Percentiles rank a stretch among this genome's conserved stretches.
phyloP scores from a whole-genome alignment of 345 rosid species.

The Turritis glabra region DNA sequence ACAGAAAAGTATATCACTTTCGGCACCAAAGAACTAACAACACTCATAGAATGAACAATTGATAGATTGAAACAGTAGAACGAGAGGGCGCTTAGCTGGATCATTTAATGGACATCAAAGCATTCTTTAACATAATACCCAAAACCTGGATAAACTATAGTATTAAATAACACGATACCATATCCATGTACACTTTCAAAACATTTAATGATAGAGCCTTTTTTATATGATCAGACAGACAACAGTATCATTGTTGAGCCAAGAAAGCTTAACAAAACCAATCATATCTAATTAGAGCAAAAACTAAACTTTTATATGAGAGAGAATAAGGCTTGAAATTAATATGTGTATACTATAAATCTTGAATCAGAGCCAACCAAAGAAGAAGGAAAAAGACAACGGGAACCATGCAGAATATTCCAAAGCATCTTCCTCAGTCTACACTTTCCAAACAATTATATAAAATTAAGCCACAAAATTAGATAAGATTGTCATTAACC shows the following conservation, averaged over 20 bases:
- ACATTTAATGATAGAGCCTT: background rate
- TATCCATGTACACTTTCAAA: background rate
- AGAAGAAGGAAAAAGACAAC: constrained; percentile 13
- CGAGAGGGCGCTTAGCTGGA: background rate
- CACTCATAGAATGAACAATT: background rate
- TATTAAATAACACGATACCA: background rate
- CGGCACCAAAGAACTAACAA: constrained; percentile 17
- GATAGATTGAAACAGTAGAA: background rate
- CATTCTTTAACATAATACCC: background rate
- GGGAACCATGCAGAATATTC: constrained; percentile 36
- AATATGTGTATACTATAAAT: too few relatives aligned
- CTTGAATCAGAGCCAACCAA: constrained; percentile 19
- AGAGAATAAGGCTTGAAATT: too few relatives aligned
- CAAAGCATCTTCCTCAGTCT: constrained; percentile 28
- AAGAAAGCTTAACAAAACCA: background rate
- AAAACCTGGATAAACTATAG: too few relatives aligned
- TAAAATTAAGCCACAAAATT: constrained; percentile 2
- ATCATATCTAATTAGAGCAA: background rate
- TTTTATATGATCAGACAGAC: background rate
- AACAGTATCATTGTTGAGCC: background rate
- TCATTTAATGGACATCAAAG: background rate
- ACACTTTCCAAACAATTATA: background rate
- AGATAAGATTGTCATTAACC: constrained; percentile 8
- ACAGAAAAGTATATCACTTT: constrained; percentile 12
- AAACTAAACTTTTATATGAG: too few relatives aligned